Conservation (phyloP, 2,329 filamentous ascomycete genomes). For the Fusarium bulbicola region DNA sequence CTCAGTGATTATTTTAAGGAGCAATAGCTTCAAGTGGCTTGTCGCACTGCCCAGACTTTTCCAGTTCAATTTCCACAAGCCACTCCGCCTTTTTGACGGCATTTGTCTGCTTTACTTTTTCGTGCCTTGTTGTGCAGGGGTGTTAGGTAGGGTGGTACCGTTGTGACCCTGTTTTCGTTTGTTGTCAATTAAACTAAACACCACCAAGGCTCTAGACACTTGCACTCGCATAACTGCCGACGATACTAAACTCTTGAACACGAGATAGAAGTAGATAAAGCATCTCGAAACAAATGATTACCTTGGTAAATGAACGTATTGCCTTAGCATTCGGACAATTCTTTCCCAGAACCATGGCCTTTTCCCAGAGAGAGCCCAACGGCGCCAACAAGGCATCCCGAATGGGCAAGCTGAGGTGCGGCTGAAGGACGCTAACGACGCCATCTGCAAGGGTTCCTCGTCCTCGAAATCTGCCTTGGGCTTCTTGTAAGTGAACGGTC, state of each 20-base stretch:
- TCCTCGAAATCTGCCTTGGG: constrained; percentile 40
- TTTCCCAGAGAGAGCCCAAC: constrained; percentile 12
- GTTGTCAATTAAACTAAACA: neutral
- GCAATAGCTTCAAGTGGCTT: constrained; percentile 11
- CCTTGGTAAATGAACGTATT: no score
- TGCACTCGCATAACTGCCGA: neutral
- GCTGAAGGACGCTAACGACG: constrained; percentile 40
- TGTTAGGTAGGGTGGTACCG: neutral
- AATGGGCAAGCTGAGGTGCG: constrained; percentile 32
- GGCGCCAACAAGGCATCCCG: constrained; percentile 5
- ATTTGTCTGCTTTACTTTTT: neutral
- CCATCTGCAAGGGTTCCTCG: constrained; percentile 22
- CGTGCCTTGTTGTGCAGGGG: neutral
- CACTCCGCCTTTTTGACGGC: neutral
- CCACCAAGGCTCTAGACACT: neutral
- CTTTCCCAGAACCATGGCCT: neutral
- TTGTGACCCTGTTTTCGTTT: neutral
- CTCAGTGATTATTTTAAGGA: neutral
- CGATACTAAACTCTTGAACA: neutral
- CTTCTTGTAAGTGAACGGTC: neutral
- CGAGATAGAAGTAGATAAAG: no score
- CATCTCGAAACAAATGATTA: no score
- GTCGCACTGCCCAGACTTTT: neutral
- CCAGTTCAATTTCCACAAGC: neutral
- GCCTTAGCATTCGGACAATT: neutral